Conservation (phyloP, 2,329 filamentous ascomycete genomes). For the Sclerotinia minor region DNA sequence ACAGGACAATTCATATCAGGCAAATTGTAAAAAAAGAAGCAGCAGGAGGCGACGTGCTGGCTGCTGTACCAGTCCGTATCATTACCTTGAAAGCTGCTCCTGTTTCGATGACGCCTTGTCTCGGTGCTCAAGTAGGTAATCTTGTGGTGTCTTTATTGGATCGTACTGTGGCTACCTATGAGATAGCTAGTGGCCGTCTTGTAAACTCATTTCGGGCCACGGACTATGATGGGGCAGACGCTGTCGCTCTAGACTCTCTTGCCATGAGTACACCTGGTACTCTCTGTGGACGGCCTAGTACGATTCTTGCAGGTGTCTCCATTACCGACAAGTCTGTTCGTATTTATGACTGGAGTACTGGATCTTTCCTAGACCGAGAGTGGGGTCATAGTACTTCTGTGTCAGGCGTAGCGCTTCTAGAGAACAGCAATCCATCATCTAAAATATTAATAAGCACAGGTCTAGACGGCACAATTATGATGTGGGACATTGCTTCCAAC, state of each 20-base stretch:
- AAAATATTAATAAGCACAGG: constrained; percentile 71
- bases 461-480: constrained; percentile 79
- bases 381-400: constrained; percentile 96
- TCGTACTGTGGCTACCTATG: constrained; percentile 60
- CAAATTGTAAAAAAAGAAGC: constrained; percentile 71
- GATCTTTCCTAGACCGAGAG: constrained; percentile 78
- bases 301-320: constrained; percentile 81
- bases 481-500: constrained; percentile 53
- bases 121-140: constrained; percentile 53
- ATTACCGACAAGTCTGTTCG: constrained; percentile 95
- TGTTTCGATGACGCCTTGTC: constrained; percentile 73
- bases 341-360: constrained; percentile 78
- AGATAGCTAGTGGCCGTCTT: constrained; percentile 67
- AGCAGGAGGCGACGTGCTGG: constrained; percentile 60
- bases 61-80: constrained; percentile 73
- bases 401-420: constrained; percentile 75
- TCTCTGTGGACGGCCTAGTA: constrained; percentile 50
- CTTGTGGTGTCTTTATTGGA: constrained; percentile 62
- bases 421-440: constrained; percentile 53
- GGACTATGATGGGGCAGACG: constrained; percentile 77
- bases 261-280: constrained; percentile 60
- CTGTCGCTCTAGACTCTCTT: constrained; percentile 80
- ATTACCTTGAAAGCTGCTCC: constrained; percentile 86
- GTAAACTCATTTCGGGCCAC: constrained; percentile 76
- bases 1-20: constrained; percentile 82